Evolutionary conservation across 805 yeast genomes (phyloP).

Genomic region (Ogataea minuta): DNA sequence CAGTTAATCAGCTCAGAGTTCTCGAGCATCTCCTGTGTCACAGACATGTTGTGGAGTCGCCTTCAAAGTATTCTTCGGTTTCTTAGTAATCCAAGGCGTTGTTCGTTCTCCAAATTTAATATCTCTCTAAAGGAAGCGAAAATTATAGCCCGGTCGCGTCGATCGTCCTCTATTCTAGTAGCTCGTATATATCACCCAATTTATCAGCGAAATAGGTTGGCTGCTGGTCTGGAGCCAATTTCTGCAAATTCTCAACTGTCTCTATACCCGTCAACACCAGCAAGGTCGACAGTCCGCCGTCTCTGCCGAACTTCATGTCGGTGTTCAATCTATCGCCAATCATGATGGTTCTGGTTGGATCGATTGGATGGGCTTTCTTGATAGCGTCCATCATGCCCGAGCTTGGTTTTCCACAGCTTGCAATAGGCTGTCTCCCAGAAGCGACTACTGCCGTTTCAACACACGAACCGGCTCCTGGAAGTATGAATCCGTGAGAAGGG

Average conservation of each 20-base stretch:
- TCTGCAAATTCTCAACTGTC: conserved; percentile 58
- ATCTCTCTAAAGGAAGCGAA: too few relatives aligned
- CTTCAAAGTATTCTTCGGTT: too few relatives aligned
- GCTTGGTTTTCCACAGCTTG: conserved; percentile 86
- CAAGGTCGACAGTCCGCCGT: conserved; percentile 83
- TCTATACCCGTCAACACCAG: conserved; percentile 92
- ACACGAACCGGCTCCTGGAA: conserved; percentile 95
- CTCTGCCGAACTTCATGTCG: conserved; percentile 87
- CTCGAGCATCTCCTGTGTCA: conserved; percentile 33
- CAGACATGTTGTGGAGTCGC: conserved; percentile 15
- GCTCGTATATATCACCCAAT: conserved; percentile 74
- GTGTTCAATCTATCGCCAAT: conserved; percentile 95
- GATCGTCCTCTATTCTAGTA: conserved; percentile 23
- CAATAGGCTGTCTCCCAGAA: conserved; percentile 78
- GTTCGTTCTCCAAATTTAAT: too few relatives aligned
- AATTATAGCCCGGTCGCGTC: background rate
- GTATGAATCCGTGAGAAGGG: conserved; percentile 79
- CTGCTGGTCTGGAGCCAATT: conserved; percentile 38
- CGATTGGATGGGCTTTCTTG: conserved; percentile 58
- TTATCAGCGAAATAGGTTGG: conserved; percentile 71
- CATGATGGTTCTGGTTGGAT: conserved; percentile 72
- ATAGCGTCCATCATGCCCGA: conserved; percentile 88
- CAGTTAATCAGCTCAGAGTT: conserved; percentile 76
- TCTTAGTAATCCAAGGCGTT: too few relatives aligned
- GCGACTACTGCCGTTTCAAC: conserved; percentile 74